Base-by-base conservation (phyloP, 768 basidiomycete species). In the Antrodiella citrinella region DNA sequence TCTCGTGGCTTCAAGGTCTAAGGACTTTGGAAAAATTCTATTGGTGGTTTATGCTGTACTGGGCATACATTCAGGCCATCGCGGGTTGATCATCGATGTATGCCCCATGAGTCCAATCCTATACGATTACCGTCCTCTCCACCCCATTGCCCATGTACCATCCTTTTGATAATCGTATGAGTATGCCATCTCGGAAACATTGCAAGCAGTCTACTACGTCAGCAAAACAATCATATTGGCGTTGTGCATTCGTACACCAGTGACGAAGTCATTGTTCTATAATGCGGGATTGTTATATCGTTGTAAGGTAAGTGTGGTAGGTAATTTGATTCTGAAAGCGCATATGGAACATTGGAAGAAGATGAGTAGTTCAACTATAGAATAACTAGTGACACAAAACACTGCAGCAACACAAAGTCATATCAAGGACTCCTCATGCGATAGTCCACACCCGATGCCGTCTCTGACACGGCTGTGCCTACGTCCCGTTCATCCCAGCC, bases 1-100 rank as follows among this genome's bases (percentile, higher is more conserved):
- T 93, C 91, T 50, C 86, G 87, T 72, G 91, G 90, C 61, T 94
- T 93, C 90, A 94, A 93, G 78, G 87, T 93, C 56, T 92, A 86
- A 80, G 59, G 56, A 59, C 59, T 46, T 45, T 50, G 64, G 69
- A 67, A 68, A 68, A 35, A n/a, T n/a, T 35, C 30, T 35, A 7
- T 35, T 15, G 30, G 30, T 15, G 30, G 15, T 35, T 35, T 35
- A 7, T 35, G 30, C 30, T 15, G 7, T 35, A 7, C 30, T 35
- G 30, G 30, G n/a, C n/a, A n/a, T n/a, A n/a, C n/a, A n/a, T n/a
- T n/a, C n/a, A n/a, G n/a, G n/a, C n/a, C n/a, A 35, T 35, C 15
- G 30, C 15, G 30, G 30, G 30, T 7, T 35, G 15, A 15, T 35
- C 30, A 35, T 7, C 30, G 30, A 35, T 35, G 30, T 35, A 35